Base-by-base conservation (phyloP, 2,329 filamentous ascomycete species). In the Botrytis elliptica region DNA sequence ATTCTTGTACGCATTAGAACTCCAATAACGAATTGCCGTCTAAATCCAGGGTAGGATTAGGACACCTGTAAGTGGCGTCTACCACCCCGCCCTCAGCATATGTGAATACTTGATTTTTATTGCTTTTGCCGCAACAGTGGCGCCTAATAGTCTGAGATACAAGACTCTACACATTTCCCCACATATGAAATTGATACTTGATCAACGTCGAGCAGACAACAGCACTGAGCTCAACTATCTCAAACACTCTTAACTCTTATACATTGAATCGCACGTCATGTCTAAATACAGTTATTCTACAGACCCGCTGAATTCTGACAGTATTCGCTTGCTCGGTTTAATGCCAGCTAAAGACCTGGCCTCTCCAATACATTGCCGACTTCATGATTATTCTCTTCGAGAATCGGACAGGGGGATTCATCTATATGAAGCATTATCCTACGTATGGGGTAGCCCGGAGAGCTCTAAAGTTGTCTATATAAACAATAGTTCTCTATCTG, bases 341-440 rank as follows among this genome's bases (percentile, higher is more conserved):
- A 18, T 71, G 52, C 49, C 67, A 42, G 16, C 3, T 9, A 33
- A 42, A 44, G 36, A 70, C n/a, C 33, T 18, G 6, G 6, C 38
- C n/a, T 10, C 67, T 12, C 55, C 29, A 46, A 29, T 71, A 33
- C 12, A 52, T 6, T 71, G 42, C 57, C 25, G 33, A 62, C 33
- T 71, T 29, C 38, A 62, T 44, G 16, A 46, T 10, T 71, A 71
- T 57, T 25, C 64, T 63, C 71, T 73, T 22, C 55, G 40, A 55
- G 25, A 60, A 52, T 20, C 52, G 12, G 36, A 36, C 6, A 33
- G 12, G 44, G 46, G 42, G 29, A 33, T 22, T n/a, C 71, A 73
- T 70, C 25, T 73, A 3, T 73, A 73, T 7, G 66, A 72, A 36
- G 68, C 68, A 36, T 71, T 73, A 65, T 74, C 73, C 12, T 74